Percentiles rank a stretch among this genome's conserved stretches.
phyloP scores from a whole-genome alignment of 192 early-diverging fungal species.

The Entomortierella beljakovae region DNA sequence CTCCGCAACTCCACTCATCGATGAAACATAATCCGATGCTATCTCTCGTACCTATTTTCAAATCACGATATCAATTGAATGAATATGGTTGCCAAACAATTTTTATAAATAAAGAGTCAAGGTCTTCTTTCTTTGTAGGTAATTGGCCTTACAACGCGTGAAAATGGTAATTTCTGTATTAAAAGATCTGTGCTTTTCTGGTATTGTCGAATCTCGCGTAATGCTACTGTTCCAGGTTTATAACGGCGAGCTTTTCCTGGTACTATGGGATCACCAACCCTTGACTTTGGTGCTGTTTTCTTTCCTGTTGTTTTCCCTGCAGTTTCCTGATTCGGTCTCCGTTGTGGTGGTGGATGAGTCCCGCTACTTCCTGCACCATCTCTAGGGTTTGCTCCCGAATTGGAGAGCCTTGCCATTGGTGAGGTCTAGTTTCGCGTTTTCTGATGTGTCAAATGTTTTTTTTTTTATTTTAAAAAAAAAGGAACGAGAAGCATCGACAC shows the following conservation, averaged over 20 bases:
- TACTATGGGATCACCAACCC: slow-evolving; percentile 24
- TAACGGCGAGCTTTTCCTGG: slow-evolving; percentile 61
- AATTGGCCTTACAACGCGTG: slow-evolving; percentile 71
- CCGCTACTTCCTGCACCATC: background rate
- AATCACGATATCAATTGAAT: background rate
- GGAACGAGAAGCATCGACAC: too few relatives aligned
- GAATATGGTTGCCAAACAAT: background rate
- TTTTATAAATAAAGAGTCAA: background rate
- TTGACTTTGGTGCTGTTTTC: slow-evolving; percentile 5
- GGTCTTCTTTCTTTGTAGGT: background rate
- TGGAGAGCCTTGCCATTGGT: background rate
- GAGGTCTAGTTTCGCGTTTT: background rate
- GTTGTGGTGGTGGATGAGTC: background rate
- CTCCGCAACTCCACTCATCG: slow-evolving; percentile 55
- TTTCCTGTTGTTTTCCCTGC: slow-evolving; percentile 9
- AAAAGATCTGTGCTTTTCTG: slow-evolving; percentile 86
- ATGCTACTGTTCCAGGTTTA: slow-evolving; percentile 81
- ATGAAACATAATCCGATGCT: slow-evolving; percentile 60
- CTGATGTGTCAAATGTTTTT: background rate
- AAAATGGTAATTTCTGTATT: slow-evolving; percentile 89
- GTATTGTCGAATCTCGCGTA: slow-evolving; percentile 87
- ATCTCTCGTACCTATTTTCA: slow-evolving; percentile 70
- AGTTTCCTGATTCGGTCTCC: background rate
- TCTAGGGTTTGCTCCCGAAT: background rate
- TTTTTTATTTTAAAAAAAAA: too few relatives aligned